Evolutionary conservation across 305 asterid genomes (phyloP), one percentile per base, ranked within the genome.

Genomic region (Solanum chacoense): DNA sequence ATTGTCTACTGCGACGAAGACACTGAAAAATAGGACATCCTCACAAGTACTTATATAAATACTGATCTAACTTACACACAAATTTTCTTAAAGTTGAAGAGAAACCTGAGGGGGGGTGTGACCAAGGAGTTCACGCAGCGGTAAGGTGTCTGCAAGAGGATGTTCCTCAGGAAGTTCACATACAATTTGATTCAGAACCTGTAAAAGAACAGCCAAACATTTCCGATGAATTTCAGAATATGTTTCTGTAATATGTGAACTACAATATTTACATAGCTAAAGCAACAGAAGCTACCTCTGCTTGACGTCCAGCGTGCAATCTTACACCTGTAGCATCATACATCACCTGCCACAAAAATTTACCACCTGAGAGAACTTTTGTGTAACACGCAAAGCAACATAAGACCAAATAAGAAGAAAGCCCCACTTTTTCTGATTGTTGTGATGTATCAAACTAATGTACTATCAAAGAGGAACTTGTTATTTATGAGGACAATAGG

Each of bases 281-380:
- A 88, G 87, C 86, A 87, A 79, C 45, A 69, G 80, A 78, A 87
- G 85, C 38, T 35, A 98, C 98, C 99, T 96, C 99, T 84, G 99
- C 99, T 92, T 98, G 99, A 74, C 99, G 98, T 86, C 99, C 99
- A 85, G 98, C 99, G 5, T 98, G 99, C 87, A 96, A 92, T 90
- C 99, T 91, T 85, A 98, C 98, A 80, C 99, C 99, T 34, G 97
- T 94, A 71, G 99, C 99, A 89, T 98, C 99, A 86, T 96, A 98
- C 99, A 98, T 96, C 89, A 98, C 99, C 99, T 95, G 93, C 89
- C 87, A 91, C 18, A 92, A 88, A 36, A 36, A 81, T n/a, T 85
- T 29, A 28, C 32, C 13, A 42, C 28, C n/a, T 88, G 85, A 88
- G 40, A 31, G 72, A 81, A 3, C 73, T 83, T 81, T 50, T 34